phyloP scores from a whole-genome alignment of 2,329 filamentous ascomycete species.

The Setomelanomma holmii region DNA sequence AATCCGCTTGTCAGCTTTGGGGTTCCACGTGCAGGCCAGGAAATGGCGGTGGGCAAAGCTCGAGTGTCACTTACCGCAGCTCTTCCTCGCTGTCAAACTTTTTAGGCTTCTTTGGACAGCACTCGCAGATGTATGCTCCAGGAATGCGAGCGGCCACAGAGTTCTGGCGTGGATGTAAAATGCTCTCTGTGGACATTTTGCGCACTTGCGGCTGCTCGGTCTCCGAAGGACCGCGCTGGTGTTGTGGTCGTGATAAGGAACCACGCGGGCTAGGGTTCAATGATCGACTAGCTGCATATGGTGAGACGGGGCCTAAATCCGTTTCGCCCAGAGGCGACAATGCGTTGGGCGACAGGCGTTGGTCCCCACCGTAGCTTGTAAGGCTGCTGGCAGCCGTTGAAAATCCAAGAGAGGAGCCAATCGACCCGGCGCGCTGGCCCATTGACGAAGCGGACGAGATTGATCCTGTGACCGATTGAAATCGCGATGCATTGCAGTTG shows the following conservation, averaged over 20 bases:
- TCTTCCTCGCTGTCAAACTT: constrained; percentile 89
- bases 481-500: constrained; percentile 61
- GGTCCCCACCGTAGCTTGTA: constrained; percentile 69
- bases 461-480: constrained; percentile 65
- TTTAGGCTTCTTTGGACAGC: constrained; percentile 96
- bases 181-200: constrained; percentile 58
- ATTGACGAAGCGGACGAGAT: constrained; percentile 68
- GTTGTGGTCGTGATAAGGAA: constrained; percentile 48
- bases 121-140: constrained; percentile 80
- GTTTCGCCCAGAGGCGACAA: constrained; percentile 65
- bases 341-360: constrained; percentile 66
- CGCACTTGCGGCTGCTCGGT: constrained; percentile 48
- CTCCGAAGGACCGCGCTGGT: constrained; percentile 53
- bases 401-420: constrained; percentile 66
- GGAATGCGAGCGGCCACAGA: constrained; percentile 60
- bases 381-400: constrained; percentile 68
- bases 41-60: constrained; percentile 36
- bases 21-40: constrained; percentile 8
- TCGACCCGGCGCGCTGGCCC: constrained; percentile 66
- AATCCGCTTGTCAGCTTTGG: constrained; percentile 27
- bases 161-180: constrained; percentile 56
- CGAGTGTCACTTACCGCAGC: constrained; percentile 70
- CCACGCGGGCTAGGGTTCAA: constrained; percentile 53
- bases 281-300: constrained; percentile 59
- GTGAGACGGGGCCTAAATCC: constrained; percentile 61